phyloP scores from a whole-genome alignment of 257 asterid species.

The Przewalskia tangutica region DNA sequence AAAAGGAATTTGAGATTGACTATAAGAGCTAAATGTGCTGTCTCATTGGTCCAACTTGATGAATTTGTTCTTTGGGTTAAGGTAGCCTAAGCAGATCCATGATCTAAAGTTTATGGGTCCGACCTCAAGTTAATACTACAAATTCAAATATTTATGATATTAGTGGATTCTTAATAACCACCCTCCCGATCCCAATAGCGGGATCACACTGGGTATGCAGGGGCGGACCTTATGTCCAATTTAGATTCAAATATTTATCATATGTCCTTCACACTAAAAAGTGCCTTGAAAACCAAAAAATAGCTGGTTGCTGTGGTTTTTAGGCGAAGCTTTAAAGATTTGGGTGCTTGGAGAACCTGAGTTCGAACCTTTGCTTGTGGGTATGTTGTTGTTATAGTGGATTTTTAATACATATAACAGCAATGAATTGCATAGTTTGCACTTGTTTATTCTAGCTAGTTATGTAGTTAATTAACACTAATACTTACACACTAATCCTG shows the following conservation, averaged over 20 bases:
- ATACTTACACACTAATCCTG: constrained; percentile 75
- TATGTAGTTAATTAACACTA: too few relatives aligned
- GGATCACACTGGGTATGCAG: too few relatives aligned
- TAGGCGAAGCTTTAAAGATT: not conserved
- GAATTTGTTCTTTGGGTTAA: not conserved
- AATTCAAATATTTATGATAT: not conserved
- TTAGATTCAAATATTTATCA: too few relatives aligned
- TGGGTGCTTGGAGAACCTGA: not conserved
- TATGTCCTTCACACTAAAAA: too few relatives aligned
- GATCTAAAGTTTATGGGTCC: not conserved
- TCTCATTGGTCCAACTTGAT: not conserved
- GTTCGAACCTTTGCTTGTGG: too few relatives aligned
- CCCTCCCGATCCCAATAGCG: too few relatives aligned
- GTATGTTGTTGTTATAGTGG: too few relatives aligned
- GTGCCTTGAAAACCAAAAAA: too few relatives aligned
- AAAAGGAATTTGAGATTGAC: not conserved
- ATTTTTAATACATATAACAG: too few relatives aligned
- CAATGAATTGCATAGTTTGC: not conserved
- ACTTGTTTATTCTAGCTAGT: not conserved
- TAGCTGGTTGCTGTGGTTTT: not conserved
- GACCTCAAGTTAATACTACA: not conserved
- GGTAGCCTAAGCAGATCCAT: not conserved
- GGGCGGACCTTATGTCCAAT: too few relatives aligned
- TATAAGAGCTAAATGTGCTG: not conserved
- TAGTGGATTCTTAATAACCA: not conserved